Evolutionary conservation across 1,284 basidiomycete genomes (phyloP).

Genomic region (Pisolithus thermaeus): DNA sequence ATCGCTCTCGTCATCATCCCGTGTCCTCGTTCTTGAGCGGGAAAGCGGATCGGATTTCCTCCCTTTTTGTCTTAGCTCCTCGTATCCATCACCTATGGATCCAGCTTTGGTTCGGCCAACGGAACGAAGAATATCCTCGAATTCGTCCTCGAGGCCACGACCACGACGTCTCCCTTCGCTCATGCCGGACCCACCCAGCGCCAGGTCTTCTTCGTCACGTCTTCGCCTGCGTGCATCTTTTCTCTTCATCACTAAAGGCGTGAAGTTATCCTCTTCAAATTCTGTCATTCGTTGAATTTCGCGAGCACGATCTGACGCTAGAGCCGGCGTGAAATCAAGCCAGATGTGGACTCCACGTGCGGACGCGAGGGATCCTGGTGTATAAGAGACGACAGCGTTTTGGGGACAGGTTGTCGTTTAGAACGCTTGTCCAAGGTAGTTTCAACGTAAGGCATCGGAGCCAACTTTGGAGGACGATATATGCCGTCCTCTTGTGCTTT

Average conservation of each 20-base stretch:
- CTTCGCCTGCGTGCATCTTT: conserved; percentile 74
- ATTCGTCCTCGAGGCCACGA: conserved; percentile 80
- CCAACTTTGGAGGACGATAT: too few species aligned
- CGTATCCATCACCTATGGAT: conserved; percentile 61
- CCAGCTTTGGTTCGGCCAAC: conserved; percentile 41
- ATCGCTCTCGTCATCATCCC: conserved; percentile 35
- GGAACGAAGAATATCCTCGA: conserved; percentile 71
- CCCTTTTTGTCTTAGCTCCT: conserved; percentile 63
- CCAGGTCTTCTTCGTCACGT: conserved; percentile 88
- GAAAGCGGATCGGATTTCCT: conserved; percentile 59
- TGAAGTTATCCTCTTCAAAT: too few species aligned
- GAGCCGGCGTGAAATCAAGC: too few species aligned
- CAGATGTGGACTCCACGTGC: too few species aligned
- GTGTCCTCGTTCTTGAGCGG: conserved; percentile 36
- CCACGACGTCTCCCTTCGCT: conserved; percentile 53
- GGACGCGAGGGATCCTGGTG: too few species aligned
- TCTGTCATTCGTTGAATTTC: too few species aligned
- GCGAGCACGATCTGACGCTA: too few species aligned
- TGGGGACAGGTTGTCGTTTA: too few species aligned
- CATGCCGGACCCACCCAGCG: conserved; percentile 63
- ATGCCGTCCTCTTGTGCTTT: conserved; percentile 39
- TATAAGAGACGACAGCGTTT: too few species aligned
- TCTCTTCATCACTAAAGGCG: too few species aligned
- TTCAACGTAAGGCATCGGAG: too few species aligned
- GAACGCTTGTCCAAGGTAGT: too few species aligned